These are phyloP conservation scores for Polytrichum formosum DNA, from an alignment of 225 moss, liverwort and hornwort genomes.

Conservation along the genomic window DNA sequence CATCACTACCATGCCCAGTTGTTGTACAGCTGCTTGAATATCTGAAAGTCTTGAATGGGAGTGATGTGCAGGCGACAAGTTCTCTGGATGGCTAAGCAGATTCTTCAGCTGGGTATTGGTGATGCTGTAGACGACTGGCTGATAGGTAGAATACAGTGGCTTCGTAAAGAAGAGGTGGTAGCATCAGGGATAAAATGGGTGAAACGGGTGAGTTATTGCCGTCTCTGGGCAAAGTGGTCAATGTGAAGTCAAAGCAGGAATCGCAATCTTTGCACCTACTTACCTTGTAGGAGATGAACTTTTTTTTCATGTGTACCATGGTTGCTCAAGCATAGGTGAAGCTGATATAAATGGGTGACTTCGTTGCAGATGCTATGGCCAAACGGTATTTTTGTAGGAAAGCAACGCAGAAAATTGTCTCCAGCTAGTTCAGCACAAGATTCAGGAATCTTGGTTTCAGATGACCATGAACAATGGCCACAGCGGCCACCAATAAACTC, in stretches of 20 bases:
- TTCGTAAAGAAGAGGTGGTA: slow-evolving; percentile 82
- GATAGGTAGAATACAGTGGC: slow-evolving; percentile 80
- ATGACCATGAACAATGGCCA: slow-evolving; percentile 13
- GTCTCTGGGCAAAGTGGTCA: neutral
- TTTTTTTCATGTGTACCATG: neutral
- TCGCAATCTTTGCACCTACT: no score
- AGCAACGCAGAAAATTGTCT: slow-evolving; percentile 49
- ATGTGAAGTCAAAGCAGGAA: no score
- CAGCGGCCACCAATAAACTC: slow-evolving; percentile 45
- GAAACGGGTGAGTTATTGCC: slow-evolving; percentile 29
- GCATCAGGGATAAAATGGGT: slow-evolving; percentile 87
- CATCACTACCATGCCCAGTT: neutral
- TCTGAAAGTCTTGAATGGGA: neutral
- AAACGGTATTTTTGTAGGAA: slow-evolving; percentile 75
- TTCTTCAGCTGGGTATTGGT: slow-evolving; percentile 90
- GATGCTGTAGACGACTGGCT: slow-evolving; percentile 94
- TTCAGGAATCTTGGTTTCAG: slow-evolving; percentile 19
- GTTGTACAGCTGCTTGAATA: neutral
- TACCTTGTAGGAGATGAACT: no score
- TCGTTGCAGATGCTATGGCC: slow-evolving; percentile 78
- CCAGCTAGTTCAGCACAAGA: slow-evolving; percentile 29
- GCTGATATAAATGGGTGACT: neutral
- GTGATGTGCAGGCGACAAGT: slow-evolving; percentile 71
- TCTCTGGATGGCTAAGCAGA: slow-evolving; percentile 96
- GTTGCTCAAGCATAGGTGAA: neutral